These are phyloP conservation scores for Aspergillus flavus DNA, from an alignment of 2,329 filamentous ascomycete species.

Conservation along the genomic window DNA sequence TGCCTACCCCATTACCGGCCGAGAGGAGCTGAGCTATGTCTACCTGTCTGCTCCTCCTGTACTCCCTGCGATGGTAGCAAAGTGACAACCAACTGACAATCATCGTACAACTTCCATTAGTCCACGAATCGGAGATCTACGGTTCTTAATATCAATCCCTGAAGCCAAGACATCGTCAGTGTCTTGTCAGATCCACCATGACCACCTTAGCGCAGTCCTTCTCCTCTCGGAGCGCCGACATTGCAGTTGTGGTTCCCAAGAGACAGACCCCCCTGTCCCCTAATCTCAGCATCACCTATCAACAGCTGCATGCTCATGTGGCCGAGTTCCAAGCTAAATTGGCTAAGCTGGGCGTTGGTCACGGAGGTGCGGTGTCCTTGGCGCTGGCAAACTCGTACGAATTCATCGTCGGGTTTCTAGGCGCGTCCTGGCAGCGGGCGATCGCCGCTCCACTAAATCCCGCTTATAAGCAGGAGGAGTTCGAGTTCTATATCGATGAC, in stretches of 20 bases:
- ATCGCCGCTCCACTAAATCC: conserved; percentile 87
- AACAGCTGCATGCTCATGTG: conserved; percentile 67
- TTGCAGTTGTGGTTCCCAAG: conserved; percentile 74
- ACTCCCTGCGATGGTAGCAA: neutral
- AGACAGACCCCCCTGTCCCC: conserved; percentile 61
- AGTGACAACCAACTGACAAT: neutral
- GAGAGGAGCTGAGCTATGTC: neutral
- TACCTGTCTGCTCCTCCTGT: neutral
- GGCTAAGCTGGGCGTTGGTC: conserved; percentile 70
- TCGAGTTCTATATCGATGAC: conserved; percentile 90
- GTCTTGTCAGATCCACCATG: conserved; percentile 40
- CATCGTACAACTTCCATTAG: neutral
- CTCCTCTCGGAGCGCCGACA: conserved; percentile 52
- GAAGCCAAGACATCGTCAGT: conserved; percentile 14
- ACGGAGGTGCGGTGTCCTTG: conserved; percentile 75
- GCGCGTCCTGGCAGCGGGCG: conserved; percentile 79
- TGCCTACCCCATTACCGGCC: neutral
- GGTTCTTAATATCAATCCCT: conserved; percentile 3
- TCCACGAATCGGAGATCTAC: conserved; percentile 1
- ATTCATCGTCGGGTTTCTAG: conserved; percentile 84
- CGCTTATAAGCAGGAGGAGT: conserved; percentile 85
- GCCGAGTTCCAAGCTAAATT: conserved; percentile 75
- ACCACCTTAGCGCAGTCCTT: conserved; percentile 62
- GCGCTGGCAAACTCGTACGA: conserved; percentile 83
- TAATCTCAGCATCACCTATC: conserved; percentile 70